Percentiles rank a stretch among this genome's conserved stretches.
These are phyloP conservation scores for Leucogyrophana mollusca DNA, from an alignment of 768 basidiomycete species.

Conservation along the genomic window DNA sequence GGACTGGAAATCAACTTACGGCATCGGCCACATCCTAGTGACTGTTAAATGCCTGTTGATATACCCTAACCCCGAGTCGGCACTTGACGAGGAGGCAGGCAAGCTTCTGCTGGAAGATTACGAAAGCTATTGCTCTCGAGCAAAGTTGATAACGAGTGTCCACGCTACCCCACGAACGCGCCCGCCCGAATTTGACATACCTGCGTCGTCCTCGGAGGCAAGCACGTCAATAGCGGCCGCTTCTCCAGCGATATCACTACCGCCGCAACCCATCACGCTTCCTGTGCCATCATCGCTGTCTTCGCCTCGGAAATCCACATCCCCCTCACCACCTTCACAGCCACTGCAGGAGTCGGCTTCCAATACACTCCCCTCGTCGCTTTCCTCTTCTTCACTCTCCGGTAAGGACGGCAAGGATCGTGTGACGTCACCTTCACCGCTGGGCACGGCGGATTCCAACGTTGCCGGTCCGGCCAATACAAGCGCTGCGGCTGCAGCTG, in stretches of 20 bases:
- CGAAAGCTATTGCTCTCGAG: conserved; percentile 81
- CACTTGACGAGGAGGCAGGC: conserved; percentile 94
- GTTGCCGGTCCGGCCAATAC: conserved; percentile 41
- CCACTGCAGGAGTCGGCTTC: conserved; percentile 33
- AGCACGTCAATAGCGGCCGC: conserved; percentile 14
- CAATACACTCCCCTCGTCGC: conserved; percentile 41
- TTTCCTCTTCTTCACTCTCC: conserved; percentile 30
- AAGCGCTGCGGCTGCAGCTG: conserved; percentile 31
- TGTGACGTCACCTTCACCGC: conserved; percentile 65
- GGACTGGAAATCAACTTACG: conserved; percentile 92
- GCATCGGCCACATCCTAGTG: conserved; percentile 87
- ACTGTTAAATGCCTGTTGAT: conserved; percentile 96
- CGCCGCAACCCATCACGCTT: conserved; percentile 26
- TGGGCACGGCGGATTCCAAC: conserved; percentile 72
- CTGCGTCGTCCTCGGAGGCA: conserved; percentile 25
- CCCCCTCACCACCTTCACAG: conserved; percentile 40
- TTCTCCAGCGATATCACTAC: conserved; percentile 17
- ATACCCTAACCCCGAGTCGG: conserved; percentile 95
- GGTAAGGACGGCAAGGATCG: conserved; percentile 49
- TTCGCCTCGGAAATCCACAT: conserved; percentile 40
- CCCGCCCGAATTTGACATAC: conserved; percentile 69
- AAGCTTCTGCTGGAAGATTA: conserved; percentile 90
- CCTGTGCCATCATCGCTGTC: conserved; percentile 42
- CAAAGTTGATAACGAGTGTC: conserved; percentile 85
- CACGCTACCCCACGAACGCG: conserved; percentile 82